Base-by-base conservation (phyloP, 257 asterid species). In the Forsythia viridissima region DNA sequence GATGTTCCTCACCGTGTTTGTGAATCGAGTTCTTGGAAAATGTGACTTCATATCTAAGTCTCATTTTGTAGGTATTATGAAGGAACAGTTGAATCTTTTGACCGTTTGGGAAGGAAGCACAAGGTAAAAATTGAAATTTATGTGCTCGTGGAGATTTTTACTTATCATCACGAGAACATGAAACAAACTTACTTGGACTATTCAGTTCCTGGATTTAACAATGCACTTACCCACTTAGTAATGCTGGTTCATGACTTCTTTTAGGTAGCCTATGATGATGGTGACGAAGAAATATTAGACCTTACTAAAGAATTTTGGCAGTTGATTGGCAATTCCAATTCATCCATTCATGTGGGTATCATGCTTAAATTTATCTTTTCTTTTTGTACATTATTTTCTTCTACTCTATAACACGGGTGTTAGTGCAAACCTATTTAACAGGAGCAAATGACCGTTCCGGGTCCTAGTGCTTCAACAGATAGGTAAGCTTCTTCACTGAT, bases 221-320 rank as follows among this genome's bases (percentile, higher is more conserved):
- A 51, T 67, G 18, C 76, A 59, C 20, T 70, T 73, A 10, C 16
- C 59, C 48, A 30, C 16, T 40, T 37, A 71, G 4, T 61, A 5
- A 21, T 41, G 41, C n/a, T 34, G 18, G n/a, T 68, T 71, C 40
- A 70, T 74, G 69, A 13, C 51, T 67, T 73, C 65, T 43, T 76
- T 80, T 78, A 85, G 86, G 80, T 85, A 48, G 44, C 12, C 36
- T 85, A 82, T 74, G 81, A 75, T 80, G 88, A 85, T 38, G 88
- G 81, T 40, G 85, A 77, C 0, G 40, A 43, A 15, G 88, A 85
- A 75, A 40, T 24, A 9, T 73, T 85, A 70, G 80, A 80, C 66
- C 85, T 85, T 68, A 5, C 77, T 43, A 42, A 9, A 30, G 88
- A 85, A 61, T 38, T 5, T 74, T 82, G 86, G 88, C 74, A 77